Conservation (phyloP, 2,329 filamentous ascomycete species). For the Colletotrichum sp. region DNA sequence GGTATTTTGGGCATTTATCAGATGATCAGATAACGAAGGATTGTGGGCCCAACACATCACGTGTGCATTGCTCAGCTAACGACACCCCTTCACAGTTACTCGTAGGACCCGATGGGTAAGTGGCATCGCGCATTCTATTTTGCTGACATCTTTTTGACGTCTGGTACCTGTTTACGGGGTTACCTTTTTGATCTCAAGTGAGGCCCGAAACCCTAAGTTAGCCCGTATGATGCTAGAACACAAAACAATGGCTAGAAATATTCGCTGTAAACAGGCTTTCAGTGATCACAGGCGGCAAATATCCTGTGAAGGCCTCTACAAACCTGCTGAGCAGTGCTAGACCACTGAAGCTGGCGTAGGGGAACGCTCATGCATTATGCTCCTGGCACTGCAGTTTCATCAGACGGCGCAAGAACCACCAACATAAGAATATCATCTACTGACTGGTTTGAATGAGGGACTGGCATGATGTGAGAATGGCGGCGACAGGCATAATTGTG, state of each 20-base stretch:
- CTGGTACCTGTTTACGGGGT: background rate
- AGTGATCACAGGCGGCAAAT: background rate
- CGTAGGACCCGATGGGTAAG: background rate
- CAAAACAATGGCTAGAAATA: background rate
- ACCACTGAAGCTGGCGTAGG: background rate
- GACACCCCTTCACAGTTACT: background rate
- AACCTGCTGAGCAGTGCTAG: background rate
- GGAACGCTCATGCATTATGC: background rate
- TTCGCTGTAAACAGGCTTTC: background rate
- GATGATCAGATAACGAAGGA: background rate
- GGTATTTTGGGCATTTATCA: background rate
- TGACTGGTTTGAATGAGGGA: background rate
- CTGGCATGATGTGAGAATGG: background rate
- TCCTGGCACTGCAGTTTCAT: background rate
- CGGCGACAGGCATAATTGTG: background rate
- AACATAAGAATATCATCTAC: background rate
- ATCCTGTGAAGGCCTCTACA: background rate
- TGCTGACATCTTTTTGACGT: background rate
- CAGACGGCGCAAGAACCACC: background rate
- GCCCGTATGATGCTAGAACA: background rate
- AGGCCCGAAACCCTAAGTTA: background rate
- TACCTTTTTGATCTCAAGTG: background rate
- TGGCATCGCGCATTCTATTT: background rate
- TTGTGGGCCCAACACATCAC: background rate
- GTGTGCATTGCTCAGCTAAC: constrained; percentile 49